phyloP scores from a whole-genome alignment of 257 asterid genomes.

The Nicotiana sylvestris region DNA sequence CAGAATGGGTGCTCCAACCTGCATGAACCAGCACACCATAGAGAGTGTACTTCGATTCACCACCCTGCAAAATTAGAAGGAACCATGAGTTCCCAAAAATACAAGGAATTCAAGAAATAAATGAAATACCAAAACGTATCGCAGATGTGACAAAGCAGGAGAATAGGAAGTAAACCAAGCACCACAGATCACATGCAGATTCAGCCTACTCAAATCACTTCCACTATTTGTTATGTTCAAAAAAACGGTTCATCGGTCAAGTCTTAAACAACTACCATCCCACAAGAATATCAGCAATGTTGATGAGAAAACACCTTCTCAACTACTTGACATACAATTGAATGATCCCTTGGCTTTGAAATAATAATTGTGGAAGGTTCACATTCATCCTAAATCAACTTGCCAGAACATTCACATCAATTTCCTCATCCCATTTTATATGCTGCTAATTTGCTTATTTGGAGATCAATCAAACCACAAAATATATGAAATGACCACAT shows the following conservation, averaged over 20 bases:
- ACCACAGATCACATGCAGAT: background rate
- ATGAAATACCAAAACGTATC: constrained; percentile 4
- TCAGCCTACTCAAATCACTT: background rate
- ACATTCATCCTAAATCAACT: background rate
- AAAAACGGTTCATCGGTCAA: background rate
- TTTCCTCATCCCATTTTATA: background rate
- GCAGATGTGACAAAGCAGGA: background rate
- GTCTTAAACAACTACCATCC: background rate
- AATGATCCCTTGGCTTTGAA: background rate
- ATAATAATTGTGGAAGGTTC: background rate
- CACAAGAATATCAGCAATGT: constrained; percentile 5
- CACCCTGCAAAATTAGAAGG: constrained; percentile 50
- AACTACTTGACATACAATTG: background rate
- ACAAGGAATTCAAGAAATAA: background rate
- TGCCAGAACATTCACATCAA: background rate
- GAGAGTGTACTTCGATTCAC: constrained; percentile 77
- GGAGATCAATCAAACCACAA: constrained; percentile 4
- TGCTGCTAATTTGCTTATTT: background rate
- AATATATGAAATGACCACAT: background rate
- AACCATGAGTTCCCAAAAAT: constrained; percentile 5
- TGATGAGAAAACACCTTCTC: background rate
- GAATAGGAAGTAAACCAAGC: constrained; percentile 15
- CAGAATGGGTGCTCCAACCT: constrained; percentile 96
- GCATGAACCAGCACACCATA: constrained; percentile 97
- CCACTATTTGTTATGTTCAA: background rate